Evolutionary conservation across 805 yeast species (phyloP).

Genomic region (Tetrapisispora arboricola): DNA sequence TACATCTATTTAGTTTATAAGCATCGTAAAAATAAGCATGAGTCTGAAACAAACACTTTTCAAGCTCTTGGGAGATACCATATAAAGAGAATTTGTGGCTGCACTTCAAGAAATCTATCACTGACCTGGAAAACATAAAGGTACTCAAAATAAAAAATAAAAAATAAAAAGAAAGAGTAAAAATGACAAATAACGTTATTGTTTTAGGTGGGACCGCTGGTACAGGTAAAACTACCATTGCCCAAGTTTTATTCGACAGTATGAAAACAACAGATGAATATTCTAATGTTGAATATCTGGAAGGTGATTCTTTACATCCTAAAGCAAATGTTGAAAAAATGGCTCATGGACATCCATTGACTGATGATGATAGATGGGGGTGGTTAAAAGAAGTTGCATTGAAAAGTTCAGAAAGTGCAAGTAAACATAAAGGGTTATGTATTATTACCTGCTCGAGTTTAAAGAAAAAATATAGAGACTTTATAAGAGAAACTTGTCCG

Average conservation of each 20-base stretch:
- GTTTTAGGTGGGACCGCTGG: slow-evolving; percentile 95
- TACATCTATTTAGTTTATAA: not conserved
- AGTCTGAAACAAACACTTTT: too few relatives aligned
- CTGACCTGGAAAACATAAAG: too few relatives aligned
- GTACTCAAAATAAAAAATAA: not conserved
- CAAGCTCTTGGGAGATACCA: too few relatives aligned
- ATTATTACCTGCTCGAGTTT: slow-evolving; percentile 82
- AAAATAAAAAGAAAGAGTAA: not conserved
- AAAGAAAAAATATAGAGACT: slow-evolving; percentile 62
- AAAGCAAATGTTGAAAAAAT: slow-evolving; percentile 65
- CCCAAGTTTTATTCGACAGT: slow-evolving; percentile 36
- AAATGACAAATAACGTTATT: slow-evolving; percentile 27
- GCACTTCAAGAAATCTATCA: too few relatives aligned
- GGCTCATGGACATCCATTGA: slow-evolving; percentile 69
- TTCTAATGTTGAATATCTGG: slow-evolving; percentile 38
- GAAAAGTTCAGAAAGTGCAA: slow-evolving; percentile 33
- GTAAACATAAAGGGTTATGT: slow-evolving; percentile 22
- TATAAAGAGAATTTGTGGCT: too few relatives aligned
- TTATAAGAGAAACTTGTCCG: slow-evolving; percentile 33
- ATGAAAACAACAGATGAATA: slow-evolving; percentile 27
- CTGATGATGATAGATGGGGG: slow-evolving; percentile 86
- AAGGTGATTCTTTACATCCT: slow-evolving; percentile 82
- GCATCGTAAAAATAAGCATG: not conserved
- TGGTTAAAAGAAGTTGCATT: slow-evolving; percentile 58
- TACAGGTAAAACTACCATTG: slow-evolving; percentile 84